Percentiles rank a stretch among this genome's conserved stretches.
Conservation (phyloP, 495 filamentous ascomycete genomes). For the Physcia stellaris region DNA sequence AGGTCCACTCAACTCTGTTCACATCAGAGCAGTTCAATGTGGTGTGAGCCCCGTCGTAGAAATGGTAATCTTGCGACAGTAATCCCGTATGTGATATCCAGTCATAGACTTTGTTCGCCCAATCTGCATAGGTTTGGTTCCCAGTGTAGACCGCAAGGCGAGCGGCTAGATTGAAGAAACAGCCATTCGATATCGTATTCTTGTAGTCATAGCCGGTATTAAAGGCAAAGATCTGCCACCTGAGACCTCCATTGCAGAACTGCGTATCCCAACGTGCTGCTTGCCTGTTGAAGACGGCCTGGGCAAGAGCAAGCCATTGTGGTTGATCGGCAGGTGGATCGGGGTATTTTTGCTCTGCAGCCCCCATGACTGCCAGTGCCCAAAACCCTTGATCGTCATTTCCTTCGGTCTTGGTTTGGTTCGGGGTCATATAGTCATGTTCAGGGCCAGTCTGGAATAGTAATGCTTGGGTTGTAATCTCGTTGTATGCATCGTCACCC, state of each 20-base stretch:
- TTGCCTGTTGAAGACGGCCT: constrained; percentile 69
- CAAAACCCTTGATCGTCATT: constrained; percentile 87
- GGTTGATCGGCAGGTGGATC: constrained; percentile 39
- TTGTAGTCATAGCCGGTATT: constrained; percentile 75
- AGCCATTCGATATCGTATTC: constrained; percentile 67
- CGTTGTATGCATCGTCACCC: constrained; percentile 59
- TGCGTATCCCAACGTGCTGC: constrained; percentile 54
- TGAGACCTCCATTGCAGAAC: constrained; percentile 55
- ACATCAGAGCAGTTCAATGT: constrained; percentile 37
- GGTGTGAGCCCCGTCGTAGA: constrained; percentile 53
- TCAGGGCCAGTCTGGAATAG: constrained; percentile 56
- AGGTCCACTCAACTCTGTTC: constrained; percentile 46
- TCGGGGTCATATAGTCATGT: constrained; percentile 62
- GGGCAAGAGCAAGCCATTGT: constrained; percentile 67
- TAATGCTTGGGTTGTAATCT: constrained; percentile 51
- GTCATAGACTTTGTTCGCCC: constrained; percentile 60
- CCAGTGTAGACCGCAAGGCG: constrained; percentile 62
- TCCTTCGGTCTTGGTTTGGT: constrained; percentile 62
- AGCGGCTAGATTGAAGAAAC: constrained; percentile 68
- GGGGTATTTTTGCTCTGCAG: constrained; percentile 66
- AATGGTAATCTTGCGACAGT: constrained; percentile 43
- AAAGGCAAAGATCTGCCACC: constrained; percentile 74
- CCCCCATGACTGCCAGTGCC: constrained; percentile 70
- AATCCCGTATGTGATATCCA: constrained; percentile 54
- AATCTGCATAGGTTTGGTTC: constrained; percentile 65